Conservation (phyloP, 148 eudicot species). For the Chenopodium formosanum region DNA sequence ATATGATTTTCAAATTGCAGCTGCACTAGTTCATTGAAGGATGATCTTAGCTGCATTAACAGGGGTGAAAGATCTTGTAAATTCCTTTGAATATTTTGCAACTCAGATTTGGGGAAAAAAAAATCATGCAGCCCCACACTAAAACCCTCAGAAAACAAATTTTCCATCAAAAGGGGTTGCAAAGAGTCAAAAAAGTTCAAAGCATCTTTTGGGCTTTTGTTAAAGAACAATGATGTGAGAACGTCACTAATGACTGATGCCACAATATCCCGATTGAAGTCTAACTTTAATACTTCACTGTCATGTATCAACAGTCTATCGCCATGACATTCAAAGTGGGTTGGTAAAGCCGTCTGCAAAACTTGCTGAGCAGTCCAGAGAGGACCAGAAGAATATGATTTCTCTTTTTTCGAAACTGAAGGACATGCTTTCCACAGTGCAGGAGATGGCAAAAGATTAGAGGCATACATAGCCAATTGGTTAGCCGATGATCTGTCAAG, state of each 20-base stretch:
- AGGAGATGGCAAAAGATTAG: constrained; percentile 47
- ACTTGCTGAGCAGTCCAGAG: constrained; percentile 80
- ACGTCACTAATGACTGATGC: constrained; percentile 57
- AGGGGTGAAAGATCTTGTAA: constrained; percentile 55
- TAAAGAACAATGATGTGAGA: constrained; percentile 55
- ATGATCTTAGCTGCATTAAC: constrained; percentile 46
- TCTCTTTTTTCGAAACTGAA: constrained; percentile 1
- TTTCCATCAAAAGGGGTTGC: constrained; percentile 88
- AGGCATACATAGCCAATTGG: constrained; percentile 71
- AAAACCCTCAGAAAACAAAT: constrained; percentile 65
- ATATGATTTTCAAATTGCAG: constrained; percentile 61
- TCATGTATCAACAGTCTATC: constrained; percentile 48
- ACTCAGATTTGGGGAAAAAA: constrained; percentile 38
- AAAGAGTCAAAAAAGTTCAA: constrained; percentile 60
- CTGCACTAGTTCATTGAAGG: constrained; percentile 59
- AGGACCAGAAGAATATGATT: constrained; percentile 42
- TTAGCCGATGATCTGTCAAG: constrained; percentile 59
- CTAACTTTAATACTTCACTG: constrained; percentile 57
- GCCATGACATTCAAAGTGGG: constrained; percentile 53
- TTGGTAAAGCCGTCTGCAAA: constrained; percentile 64
- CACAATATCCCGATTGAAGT: constrained; percentile 56
- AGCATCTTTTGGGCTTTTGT: constrained; percentile 73
- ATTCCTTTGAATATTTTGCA: constrained; percentile 37
- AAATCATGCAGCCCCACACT: constrained; percentile 75
- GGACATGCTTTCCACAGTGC: constrained; percentile 46